Base-by-base conservation (phyloP, 148 eudicot genomes). In the Arbutus unedo region DNA sequence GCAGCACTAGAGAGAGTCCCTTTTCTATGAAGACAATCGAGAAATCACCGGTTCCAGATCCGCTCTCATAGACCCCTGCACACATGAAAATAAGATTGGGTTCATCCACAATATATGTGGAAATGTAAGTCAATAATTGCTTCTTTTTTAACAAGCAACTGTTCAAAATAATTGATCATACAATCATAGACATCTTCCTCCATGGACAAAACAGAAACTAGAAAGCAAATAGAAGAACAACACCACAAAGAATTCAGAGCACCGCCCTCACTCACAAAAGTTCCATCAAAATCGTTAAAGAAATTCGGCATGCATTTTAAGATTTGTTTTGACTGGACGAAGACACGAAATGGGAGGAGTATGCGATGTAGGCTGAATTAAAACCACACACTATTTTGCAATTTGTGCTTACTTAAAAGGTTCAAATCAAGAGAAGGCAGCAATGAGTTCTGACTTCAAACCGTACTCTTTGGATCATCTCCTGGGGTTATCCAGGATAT, bases 21-120 rank as follows among this genome's bases (percentile, higher is more conserved):
- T 48, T 15, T 64, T 6, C 56, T 25, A 79, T 14, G 73, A 53
- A 79, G 56, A 73, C 55, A 49, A 79, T 48, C 57, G 25, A 79
- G 45, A 47, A 64, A 7, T 64, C n/a, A 23, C 45, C 25, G 51
- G 7, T 31, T 56, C 11, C 48, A 25, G 18, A 18, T 50, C 10
- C 18, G 31, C 48, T 80, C 76, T 80, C 76, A 79, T 21, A 79
- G 49, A 67, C 82, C 82, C 82, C 82, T 80, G 82, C 82, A 80
- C 10, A 5, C 41, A 38, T 31, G 11, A 38, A 51, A 80, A 5
- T 41, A 25, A 45, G 47, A 47, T 4, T 13, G 74, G 64, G 70
- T 64, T 13, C 38, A 64, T 2, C 2, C 13, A 23, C 70, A 64
- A 23, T 64, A 14, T 4, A 4, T 11, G 44, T 66, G 31, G 43